phyloP scores from a whole-genome alignment of 495 filamentous ascomycete genomes.

The Hypoxylon fragiforme region DNA sequence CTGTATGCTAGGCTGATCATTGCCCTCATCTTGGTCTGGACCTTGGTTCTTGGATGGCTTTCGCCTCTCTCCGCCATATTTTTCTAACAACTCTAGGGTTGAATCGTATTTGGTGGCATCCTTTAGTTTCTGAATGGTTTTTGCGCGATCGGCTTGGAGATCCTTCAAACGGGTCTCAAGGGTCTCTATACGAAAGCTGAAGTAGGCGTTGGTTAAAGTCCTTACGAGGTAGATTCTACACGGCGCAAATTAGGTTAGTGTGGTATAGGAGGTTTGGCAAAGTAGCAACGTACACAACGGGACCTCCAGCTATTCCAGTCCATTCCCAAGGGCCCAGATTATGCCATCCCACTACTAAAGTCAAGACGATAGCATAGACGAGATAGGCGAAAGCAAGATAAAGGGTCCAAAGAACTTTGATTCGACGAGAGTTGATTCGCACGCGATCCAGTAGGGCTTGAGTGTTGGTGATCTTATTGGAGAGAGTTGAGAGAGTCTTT shows the following conservation, averaged over 20 bases:
- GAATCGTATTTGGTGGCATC: constrained; percentile 92
- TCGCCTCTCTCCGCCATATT: constrained; percentile 71
- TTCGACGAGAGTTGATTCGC: constrained; percentile 71
- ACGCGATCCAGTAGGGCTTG: constrained; percentile 70
- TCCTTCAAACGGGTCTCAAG: constrained; percentile 69
- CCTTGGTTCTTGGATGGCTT: constrained; percentile 44
- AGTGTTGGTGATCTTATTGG: constrained; percentile 74
- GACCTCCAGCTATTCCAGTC: constrained; percentile 74
- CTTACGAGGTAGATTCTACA: constrained; percentile 71
- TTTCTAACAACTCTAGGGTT: constrained; percentile 89
- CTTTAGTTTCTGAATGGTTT: constrained; percentile 92
- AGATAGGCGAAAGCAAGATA: constrained; percentile 91
- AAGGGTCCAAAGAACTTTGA: constrained; percentile 84
- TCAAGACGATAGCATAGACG: constrained; percentile 75
- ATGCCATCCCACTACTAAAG: constrained; percentile 83
- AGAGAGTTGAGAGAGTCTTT: constrained; percentile 78
- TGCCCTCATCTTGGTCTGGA: constrained; percentile 18
- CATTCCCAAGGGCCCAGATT: constrained; percentile 76
- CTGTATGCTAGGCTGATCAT: constrained; percentile 10
- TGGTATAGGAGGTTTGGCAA: neutral
- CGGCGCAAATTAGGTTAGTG: constrained; percentile 17
- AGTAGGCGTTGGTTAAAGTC: constrained; percentile 64
- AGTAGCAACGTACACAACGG: constrained; percentile 63
- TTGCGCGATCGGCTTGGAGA: constrained; percentile 73
- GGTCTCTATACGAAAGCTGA: constrained; percentile 75